Percentiles rank a stretch among this genome's conserved stretches.
phyloP scores from a whole-genome alignment of 768 basidiomycete genomes.

The Lentinula sp. region DNA sequence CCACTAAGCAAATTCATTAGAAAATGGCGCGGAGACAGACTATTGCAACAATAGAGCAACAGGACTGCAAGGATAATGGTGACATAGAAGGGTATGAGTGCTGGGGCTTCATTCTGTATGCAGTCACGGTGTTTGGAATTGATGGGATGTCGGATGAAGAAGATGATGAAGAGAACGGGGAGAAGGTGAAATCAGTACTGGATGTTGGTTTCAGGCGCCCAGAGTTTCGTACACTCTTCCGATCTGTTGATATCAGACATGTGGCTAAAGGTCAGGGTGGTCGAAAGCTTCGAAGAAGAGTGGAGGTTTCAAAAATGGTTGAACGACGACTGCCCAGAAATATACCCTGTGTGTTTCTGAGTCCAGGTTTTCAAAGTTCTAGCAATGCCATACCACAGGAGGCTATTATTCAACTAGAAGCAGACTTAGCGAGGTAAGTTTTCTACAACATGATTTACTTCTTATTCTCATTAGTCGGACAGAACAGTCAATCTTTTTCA shows the following conservation, averaged over 20 bases:
- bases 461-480: too few species aligned
- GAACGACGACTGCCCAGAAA: not conserved
- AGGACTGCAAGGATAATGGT: not conserved
- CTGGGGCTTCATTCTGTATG: not conserved
- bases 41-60: not conserved
- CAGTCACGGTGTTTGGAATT: not conserved
- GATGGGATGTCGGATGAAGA: not conserved
- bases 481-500: too few species aligned
- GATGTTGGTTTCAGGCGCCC: not conserved
- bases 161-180: not conserved
- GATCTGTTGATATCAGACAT: not conserved
- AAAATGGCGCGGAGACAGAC: not conserved
- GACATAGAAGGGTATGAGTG: not conserved
- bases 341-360: not conserved
- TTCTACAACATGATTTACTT: not conserved
- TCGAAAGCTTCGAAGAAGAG: not conserved
- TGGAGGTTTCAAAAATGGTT: not conserved
- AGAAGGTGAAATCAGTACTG: not conserved
- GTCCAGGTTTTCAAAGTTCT: not conserved
- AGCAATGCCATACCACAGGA: not conserved
- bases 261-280: not conserved
- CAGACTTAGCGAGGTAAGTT: not conserved
- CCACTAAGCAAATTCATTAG: not conserved
- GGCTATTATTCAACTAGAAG: not conserved
- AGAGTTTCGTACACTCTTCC: not conserved